A percentile compares a stretch with the other conserved stretches of the same genome.
Evolutionary conservation across 1,284 basidiomycete species (phyloP).

Genomic region (Schizophyllum commune): DNA sequence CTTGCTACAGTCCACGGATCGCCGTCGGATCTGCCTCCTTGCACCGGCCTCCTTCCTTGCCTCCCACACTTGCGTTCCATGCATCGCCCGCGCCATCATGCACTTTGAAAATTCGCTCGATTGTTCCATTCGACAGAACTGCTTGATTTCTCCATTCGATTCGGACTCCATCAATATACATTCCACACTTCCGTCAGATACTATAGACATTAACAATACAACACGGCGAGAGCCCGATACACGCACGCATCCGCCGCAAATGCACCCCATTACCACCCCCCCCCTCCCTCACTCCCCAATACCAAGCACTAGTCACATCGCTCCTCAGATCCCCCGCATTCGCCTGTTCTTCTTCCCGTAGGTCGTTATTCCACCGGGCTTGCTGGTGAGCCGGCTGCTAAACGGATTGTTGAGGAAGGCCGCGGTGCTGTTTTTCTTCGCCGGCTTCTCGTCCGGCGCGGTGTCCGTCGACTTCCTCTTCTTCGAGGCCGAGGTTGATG

Average conservation of each 20-base stretch:
- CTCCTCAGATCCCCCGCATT: constrained; percentile 23
- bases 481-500: constrained; percentile 20
- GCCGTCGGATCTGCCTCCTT: too few species aligned
- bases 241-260: neutral
- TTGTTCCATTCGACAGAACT: too few species aligned
- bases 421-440: neutral
- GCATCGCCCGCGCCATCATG: too few species aligned
- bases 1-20: too few species aligned
- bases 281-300: too few species aligned
- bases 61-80: too few species aligned
- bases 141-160: too few species aligned
- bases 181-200: neutral
- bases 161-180: too few species aligned
- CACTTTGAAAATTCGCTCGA: too few species aligned
- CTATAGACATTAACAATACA: constrained; percentile 3
- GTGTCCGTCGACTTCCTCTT: constrained; percentile 23
- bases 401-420: constrained; percentile 11
- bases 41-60: too few species aligned
- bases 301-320: neutral
- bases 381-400: constrained; percentile 11
- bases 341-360: constrained; percentile 19
- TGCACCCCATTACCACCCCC: neutral
- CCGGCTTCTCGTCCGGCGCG: constrained; percentile 21
- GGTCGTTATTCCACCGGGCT: constrained; percentile 14
- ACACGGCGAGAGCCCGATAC: neutral